These are phyloP conservation scores for Ceratocystis harringtonii DNA, from an alignment of 2,329 filamentous ascomycete genomes.

Conservation along the genomic window DNA sequence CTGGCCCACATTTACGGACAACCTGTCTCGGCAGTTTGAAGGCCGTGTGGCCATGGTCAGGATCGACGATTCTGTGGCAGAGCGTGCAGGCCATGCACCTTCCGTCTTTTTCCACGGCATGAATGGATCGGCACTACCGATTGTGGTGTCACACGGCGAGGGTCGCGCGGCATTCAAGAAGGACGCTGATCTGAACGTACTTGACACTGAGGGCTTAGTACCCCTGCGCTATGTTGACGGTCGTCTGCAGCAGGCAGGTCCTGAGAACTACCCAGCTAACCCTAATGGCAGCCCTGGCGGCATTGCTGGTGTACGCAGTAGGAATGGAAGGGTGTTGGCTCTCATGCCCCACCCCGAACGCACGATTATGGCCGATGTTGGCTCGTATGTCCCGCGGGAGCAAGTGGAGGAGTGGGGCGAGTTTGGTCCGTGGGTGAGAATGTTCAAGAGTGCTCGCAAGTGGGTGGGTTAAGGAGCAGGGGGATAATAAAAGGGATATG, in stretches of 20 bases:
- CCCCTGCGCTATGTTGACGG: conserved; percentile 81
- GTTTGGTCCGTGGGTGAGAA: conserved; percentile 67
- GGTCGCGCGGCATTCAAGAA: conserved; percentile 62
- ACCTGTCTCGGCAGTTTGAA: conserved; percentile 79
- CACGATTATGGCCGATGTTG: conserved; percentile 67
- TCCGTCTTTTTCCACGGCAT: conserved; percentile 88
- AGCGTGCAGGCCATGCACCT: conserved; percentile 27
- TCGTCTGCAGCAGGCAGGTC: conserved; percentile 43
- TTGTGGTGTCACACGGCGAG: conserved; percentile 82
- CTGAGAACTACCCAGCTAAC: conserved; percentile 78
- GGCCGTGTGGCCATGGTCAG: conserved; percentile 70
- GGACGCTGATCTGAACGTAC: conserved; percentile 34
- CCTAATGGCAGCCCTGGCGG: conserved; percentile 69
- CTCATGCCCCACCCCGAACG: conserved; percentile 92
- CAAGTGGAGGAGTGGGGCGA: conserved; percentile 57
- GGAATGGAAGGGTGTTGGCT: conserved; percentile 65
- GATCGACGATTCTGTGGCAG: conserved; percentile 32
- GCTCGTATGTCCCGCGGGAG: conserved; percentile 52
- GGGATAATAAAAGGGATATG: background rate
- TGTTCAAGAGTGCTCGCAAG: conserved; percentile 75
- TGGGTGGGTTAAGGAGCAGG: conserved; percentile 52
- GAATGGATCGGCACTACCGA: conserved; percentile 65
- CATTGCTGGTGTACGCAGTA: conserved; percentile 64
- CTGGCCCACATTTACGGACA: conserved; percentile 81
- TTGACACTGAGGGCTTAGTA: conserved; percentile 40